Conservation (phyloP, 768 basidiomycete genomes). For the Ramaria rubella region DNA sequence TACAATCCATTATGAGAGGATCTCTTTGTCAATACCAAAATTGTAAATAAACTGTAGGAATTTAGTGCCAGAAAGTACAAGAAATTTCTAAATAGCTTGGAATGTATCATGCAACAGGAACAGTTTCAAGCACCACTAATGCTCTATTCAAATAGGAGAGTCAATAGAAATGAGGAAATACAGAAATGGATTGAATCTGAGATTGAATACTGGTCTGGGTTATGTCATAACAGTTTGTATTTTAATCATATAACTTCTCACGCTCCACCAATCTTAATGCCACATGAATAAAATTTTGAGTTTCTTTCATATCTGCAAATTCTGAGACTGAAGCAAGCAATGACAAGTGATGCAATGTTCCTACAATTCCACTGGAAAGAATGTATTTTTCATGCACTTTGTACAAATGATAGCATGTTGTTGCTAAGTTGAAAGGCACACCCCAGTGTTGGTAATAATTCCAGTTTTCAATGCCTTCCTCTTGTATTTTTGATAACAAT, state of each 20-base stretch:
- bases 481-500: not conserved
- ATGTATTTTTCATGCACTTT: not conserved
- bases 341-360: not conserved
- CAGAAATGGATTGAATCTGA: no score
- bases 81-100: no score
- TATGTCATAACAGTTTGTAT: no score
- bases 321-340: not conserved
- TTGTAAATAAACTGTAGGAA: no score
- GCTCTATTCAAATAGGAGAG: no score
- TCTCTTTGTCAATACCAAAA: no score
- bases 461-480: not conserved
- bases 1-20: no score
- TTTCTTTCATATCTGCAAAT: slow-evolving; percentile 1
- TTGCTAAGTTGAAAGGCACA: not conserved
- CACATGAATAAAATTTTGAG: not conserved
- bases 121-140: no score
- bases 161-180: no score
- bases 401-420: not conserved
- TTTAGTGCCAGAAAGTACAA: no score
- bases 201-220: no score
- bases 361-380: not conserved
- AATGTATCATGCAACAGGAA: no score
- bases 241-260: not conserved
- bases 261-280: not conserved
- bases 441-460: slow-evolving; percentile 3